Evolutionary conservation across 306 rosid genomes (phyloP), one percentile per base, ranked within the genome.

Genomic region (Psophocarpus tetragonolobus): DNA sequence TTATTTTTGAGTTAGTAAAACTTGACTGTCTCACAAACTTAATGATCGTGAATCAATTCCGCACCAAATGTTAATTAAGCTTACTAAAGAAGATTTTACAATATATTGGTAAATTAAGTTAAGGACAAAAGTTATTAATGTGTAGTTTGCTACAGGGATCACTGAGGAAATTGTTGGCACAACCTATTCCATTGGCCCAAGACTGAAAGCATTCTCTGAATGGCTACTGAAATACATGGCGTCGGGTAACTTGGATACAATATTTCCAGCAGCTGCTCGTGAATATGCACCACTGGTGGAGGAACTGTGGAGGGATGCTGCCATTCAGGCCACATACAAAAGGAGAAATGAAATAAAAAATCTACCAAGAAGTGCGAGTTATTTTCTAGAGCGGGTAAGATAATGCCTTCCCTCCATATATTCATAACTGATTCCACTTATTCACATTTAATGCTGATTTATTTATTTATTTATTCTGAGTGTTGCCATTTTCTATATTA

Each of bases 271-370:
- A 8, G 84, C 89, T 61, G 35, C 87, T 6, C 73, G 79, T 24
- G 87, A 87, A 79, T 88, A 89, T 80, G 93, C 85, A 7, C 88
- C 80, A 32, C 58, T 75, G 15, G 86, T 89, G 42, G 91, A 88
- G 84, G 91, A 91, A 65, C 78, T 93, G 68, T 91, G 96, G 97
- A 85, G 80, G 62, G 93, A 89, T 61, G 41, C 89, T 38, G 98
- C 98, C 82, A 89, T 91, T 79, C 90, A 87, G 70, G 95, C 91
- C 51, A 83, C 97, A 29, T 91, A 93, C 73, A 80, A 65, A 6
- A 77, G 95, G 71, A 88, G 88, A 78, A 73, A 91, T 76, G 97
- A 93, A 78, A 56, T 93, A 54, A 82, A 88, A 88, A 72, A 75
- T 87, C 89, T 93, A 51, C 94, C 98, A 15, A 83, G 81, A 84